Conservation (phyloP, 2,329 filamentous ascomycete species). For the Penicillium vulpinum region DNA sequence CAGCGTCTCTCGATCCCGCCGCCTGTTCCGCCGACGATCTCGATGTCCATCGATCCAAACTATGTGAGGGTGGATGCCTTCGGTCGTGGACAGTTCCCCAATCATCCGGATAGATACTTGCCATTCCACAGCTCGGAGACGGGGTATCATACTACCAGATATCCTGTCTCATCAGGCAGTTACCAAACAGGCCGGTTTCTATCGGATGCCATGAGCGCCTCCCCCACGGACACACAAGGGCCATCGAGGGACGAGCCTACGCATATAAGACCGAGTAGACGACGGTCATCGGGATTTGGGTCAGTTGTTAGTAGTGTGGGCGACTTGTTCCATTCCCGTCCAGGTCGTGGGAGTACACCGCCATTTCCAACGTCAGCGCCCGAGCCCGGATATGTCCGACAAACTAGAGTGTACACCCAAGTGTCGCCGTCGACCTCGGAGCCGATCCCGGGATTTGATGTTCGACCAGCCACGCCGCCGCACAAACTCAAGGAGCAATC, state of each 20-base stretch:
- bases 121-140: neutral
- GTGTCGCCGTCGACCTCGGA: neutral
- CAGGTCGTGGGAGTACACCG: neutral
- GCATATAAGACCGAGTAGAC: neutral
- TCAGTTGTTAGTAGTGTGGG: conserved; percentile 1
- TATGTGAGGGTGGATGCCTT: neutral
- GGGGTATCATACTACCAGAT: neutral
- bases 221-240: neutral
- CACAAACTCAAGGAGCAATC: neutral
- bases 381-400: neutral
- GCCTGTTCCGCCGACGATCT: neutral
- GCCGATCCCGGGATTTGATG: neutral
- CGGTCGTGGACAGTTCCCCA: neutral
- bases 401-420: neutral
- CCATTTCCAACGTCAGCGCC: neutral
- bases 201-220: neutral
- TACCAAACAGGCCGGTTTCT: neutral
- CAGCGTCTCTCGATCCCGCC: conserved; percentile 22
- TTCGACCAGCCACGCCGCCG: neutral
- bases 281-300: neutral
- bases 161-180: neutral
- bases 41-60: conserved; percentile 3
- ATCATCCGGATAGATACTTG: neutral
- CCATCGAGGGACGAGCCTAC: neutral
- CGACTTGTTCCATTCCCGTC: neutral